Conservation (phyloP, 23 red algal species). For the Pyropia yezoensis region DNA sequence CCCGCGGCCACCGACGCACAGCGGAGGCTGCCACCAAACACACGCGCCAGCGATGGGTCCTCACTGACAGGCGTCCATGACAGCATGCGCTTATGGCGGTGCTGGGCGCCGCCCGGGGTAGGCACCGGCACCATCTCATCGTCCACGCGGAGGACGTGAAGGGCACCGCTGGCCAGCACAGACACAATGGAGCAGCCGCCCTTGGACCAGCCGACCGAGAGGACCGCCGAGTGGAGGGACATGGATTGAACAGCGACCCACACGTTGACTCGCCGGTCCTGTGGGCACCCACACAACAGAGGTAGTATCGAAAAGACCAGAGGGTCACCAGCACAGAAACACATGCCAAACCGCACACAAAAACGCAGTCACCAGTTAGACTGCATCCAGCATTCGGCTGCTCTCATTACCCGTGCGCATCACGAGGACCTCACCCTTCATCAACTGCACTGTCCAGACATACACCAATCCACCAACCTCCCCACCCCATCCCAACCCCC, state of each 20-base stretch:
- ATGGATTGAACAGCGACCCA: conserved; percentile 25
- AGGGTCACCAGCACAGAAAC: too few species aligned
- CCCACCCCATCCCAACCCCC: too few species aligned
- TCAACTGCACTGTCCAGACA: too few species aligned
- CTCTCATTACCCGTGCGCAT: too few species aligned
- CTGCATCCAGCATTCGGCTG: too few species aligned
- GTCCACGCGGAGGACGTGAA: conserved; percentile 32
- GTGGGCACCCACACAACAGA: too few species aligned
- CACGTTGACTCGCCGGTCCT: conserved; percentile 61
- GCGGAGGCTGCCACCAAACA: conserved; percentile 28
- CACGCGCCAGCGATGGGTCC: conserved; percentile 12
- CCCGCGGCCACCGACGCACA: conserved; percentile 43
- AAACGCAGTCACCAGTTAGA: too few species aligned
- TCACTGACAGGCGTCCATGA: conserved; percentile 4
- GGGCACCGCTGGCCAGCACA: conserved; percentile 35
- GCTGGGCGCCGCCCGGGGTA: not conserved
- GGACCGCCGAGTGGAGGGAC: conserved; percentile 14
- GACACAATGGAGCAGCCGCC: conserved; percentile 19
- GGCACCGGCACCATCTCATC: conserved; percentile 11
- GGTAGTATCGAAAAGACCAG: too few species aligned
- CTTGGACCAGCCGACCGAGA: conserved; percentile 33
- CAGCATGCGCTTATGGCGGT: not conserved
- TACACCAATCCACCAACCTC: too few species aligned
- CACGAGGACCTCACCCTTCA: too few species aligned
- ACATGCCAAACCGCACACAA: too few species aligned